Evolutionary conservation across 2,329 filamentous ascomycete genomes (phyloP).

Genomic region (Xylariaceae sp.): DNA sequence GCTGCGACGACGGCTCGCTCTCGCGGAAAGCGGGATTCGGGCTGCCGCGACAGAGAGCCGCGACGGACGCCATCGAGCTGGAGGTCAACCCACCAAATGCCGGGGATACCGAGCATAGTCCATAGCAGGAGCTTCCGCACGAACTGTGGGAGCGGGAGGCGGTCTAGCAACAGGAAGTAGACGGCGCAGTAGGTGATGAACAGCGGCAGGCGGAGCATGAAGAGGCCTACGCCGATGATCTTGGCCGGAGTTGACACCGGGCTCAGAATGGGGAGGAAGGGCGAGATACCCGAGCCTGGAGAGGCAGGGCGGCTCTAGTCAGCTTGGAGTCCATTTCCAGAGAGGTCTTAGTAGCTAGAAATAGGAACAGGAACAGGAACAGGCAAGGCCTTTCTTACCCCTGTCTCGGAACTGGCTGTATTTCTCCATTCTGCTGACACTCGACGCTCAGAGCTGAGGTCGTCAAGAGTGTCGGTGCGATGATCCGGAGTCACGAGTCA

Average conservation of each 20-base stretch:
- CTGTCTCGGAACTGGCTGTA: conserved; percentile 89
- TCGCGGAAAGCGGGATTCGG: conserved; percentile 67
- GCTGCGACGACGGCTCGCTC: conserved; percentile 79
- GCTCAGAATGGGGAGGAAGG: conserved; percentile 79
- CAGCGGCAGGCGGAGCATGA: conserved; percentile 73
- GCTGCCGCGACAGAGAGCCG: conserved; percentile 75
- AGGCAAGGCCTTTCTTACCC: conserved; percentile 47
- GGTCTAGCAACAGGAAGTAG: conserved; percentile 80
- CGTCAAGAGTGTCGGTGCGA: too few species aligned
- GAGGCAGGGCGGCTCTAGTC: neutral
- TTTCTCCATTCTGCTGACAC: conserved; percentile 67
- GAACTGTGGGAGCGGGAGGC: conserved; percentile 60
- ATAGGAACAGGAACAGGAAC: neutral
- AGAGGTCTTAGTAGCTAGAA: neutral
- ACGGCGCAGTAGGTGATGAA: conserved; percentile 61
- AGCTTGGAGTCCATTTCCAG: neutral
- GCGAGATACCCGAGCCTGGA: conserved; percentile 87
- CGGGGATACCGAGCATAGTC: conserved; percentile 80
- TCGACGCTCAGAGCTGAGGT: neutral
- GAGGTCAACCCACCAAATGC: conserved; percentile 98
- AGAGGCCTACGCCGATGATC: conserved; percentile 65
- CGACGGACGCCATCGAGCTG: conserved; percentile 95
- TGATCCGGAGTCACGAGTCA: too few species aligned
- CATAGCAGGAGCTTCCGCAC: conserved; percentile 81
- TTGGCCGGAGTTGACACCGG: conserved; percentile 58